Evolutionary conservation across 2,329 filamentous ascomycete genomes (phyloP).

Genomic region (Thermoascus crustaceus): DNA sequence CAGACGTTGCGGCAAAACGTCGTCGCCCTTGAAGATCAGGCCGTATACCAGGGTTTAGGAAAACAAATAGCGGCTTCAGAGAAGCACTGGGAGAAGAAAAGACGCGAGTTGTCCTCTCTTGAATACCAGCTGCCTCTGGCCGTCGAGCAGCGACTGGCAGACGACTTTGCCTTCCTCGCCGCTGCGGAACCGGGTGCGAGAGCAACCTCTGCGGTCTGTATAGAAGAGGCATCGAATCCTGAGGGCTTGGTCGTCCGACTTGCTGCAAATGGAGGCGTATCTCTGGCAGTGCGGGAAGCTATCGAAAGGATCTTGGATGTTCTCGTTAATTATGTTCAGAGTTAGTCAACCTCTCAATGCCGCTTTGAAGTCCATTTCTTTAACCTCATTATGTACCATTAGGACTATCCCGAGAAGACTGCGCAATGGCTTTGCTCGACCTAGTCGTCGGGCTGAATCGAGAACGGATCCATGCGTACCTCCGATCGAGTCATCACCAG

Average conservation of each 20-base stretch:
- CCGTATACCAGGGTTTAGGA: slow-evolving; percentile 1
- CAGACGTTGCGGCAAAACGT: slow-evolving; percentile 13
- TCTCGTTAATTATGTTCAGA: slow-evolving; percentile 6
- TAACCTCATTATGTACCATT: too few relatives aligned
- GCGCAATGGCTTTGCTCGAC: slow-evolving; percentile 5
- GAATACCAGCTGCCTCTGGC: slow-evolving; percentile 12
- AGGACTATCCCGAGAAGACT: slow-evolving; percentile 3
- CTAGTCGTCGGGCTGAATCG: slow-evolving; percentile 4
- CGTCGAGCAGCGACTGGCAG: slow-evolving; percentile 18
- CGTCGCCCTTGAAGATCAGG: slow-evolving; percentile 11
- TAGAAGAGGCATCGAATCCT: slow-evolving; percentile 15
- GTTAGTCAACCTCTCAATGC: not conserved
- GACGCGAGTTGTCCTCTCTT: not conserved
- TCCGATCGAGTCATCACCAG: slow-evolving; percentile 8
- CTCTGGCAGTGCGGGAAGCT: slow-evolving; percentile 1
- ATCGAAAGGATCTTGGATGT: slow-evolving; percentile 4
- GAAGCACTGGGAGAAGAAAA: slow-evolving; percentile 4
- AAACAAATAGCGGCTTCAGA: not conserved
- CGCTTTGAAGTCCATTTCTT: too few relatives aligned
- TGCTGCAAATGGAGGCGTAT: slow-evolving; percentile 10
- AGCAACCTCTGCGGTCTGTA: slow-evolving; percentile 21
- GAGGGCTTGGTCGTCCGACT: slow-evolving; percentile 12
- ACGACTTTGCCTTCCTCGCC: slow-evolving; percentile 23
- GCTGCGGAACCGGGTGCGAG: slow-evolving; percentile 19
- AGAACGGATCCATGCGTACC: slow-evolving; percentile 10